A percentile compares a stretch with the other conserved stretches of the same genome.
Conservation (phyloP, 352 stramenopile genomes). For the Phytophthora citricola region DNA sequence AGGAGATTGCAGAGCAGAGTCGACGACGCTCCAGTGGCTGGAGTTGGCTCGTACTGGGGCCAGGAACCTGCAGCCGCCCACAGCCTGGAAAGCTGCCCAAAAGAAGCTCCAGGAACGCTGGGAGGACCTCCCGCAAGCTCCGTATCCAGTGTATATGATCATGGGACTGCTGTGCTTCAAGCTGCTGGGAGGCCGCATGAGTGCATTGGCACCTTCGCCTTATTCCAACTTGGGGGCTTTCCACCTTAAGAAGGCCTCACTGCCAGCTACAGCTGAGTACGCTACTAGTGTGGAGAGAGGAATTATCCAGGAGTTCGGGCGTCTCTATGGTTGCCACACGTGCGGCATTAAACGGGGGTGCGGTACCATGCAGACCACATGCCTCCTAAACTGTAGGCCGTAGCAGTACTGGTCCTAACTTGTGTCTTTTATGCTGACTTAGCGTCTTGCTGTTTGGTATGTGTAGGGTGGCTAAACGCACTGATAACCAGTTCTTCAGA, state of each 20-base stretch:
- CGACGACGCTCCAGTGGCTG: constrained; percentile 23
- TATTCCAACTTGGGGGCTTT: constrained; percentile 82
- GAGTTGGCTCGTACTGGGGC: constrained; percentile 35
- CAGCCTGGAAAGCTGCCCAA: constrained; percentile 29
- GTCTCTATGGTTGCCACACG: constrained; percentile 85
- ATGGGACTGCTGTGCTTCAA: constrained; percentile 84
- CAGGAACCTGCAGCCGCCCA: constrained; percentile 28
- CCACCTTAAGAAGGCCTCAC: constrained; percentile 75
- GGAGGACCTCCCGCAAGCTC: constrained; percentile 50
- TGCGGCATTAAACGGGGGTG: constrained; percentile 72
- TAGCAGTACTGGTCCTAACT: no score
- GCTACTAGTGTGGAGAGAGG: constrained; percentile 64
- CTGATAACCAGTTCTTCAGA: constrained; percentile 53
- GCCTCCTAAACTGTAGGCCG: constrained; percentile 80
- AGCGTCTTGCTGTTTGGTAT: not conserved
- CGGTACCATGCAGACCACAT: constrained; percentile 88
- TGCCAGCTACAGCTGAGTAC: constrained; percentile 79
- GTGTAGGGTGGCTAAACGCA: constrained; percentile 63
- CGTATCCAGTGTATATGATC: constrained; percentile 68
- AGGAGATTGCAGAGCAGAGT: constrained; percentile 35
- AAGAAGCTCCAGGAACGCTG: constrained; percentile 42
- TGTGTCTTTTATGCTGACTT: no score
- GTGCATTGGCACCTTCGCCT: constrained; percentile 74
- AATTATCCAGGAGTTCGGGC: constrained; percentile 82
- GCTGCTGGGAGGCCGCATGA: constrained; percentile 77